Base-by-base conservation (phyloP, 306 rosid species). In the Luffa aegyptiaca region DNA sequence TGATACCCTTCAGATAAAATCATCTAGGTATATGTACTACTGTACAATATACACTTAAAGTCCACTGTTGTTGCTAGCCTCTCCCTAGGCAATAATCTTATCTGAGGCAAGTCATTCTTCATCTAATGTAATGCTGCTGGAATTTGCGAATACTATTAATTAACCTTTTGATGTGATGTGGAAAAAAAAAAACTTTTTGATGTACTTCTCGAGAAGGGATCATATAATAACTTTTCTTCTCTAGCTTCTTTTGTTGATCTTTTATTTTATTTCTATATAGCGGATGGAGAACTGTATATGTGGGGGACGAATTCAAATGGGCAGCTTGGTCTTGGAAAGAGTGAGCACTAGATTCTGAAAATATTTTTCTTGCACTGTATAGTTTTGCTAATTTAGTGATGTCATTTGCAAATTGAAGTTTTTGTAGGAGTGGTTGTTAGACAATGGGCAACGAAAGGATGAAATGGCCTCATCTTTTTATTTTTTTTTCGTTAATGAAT, bases 271-370 rank as follows among this genome's bases (percentile, higher is more conserved):
- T 76, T 48, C n/a, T 39, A 79, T 79, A 26, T 83, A 94, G 98
- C 55, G 85, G 94, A 94, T 84, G 97, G 98, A 84, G 95, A 94
- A 75, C 83, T 92, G 52, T 94, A 88, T 83, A 91, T 90, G 93
- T 94, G 96, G 98, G 98, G 97, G 71, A 87, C 84, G 84, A 94
- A 94, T 84, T 85, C 97, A 63, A 83, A 79, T 80, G 98, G 98
- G 80, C 98, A 92, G 86, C 96, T 94, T 82, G 98, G 98, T 76
- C 95, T 90, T 26, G 98, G 98, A 84, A 94, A 94, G 88, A 85
- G 98, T 94, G 88, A 84, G 84, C 65, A 81, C 83, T 76, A n/a
- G 80, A 80, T 68, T 6, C 48, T 78, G 65, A 56, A 53, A 8
- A 36, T 78, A n/a, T 62, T 46, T 10, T 44, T 46, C 65, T 56